Percentiles rank a stretch among this genome's conserved stretches.
phyloP scores from a whole-genome alignment of 805 yeast species.

The Pichia paraexigua region DNA sequence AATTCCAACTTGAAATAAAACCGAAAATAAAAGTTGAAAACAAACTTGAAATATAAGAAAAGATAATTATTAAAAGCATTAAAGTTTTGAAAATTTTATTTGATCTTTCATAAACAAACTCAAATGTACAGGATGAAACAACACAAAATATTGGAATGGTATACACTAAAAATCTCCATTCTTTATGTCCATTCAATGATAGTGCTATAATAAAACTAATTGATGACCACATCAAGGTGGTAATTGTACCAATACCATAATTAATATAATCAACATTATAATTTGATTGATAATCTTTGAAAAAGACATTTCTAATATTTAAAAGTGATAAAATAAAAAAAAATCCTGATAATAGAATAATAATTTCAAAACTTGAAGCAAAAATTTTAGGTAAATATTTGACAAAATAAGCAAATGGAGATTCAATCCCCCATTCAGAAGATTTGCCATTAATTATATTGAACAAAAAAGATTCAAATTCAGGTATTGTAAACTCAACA shows the following conservation, averaged over 20 bases:
- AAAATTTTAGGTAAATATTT: slow-evolving; percentile 42
- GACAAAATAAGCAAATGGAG: slow-evolving; percentile 59
- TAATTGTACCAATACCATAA: slow-evolving; percentile 27
- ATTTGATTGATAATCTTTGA: not conserved
- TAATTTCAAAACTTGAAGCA: slow-evolving; percentile 12
- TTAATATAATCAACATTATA: slow-evolving; percentile 17
- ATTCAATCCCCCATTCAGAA: slow-evolving; percentile 78
- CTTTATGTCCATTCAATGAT: slow-evolving; percentile 87
- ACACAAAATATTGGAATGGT: slow-evolving; percentile 57
- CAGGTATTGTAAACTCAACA: slow-evolving; percentile 47
- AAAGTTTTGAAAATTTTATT: not conserved
- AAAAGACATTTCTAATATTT: not conserved
- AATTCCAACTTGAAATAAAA: slow-evolving; percentile 61
- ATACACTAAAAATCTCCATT: slow-evolving; percentile 85
- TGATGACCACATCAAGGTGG: slow-evolving; percentile 43
- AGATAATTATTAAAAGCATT: slow-evolving; percentile 24
- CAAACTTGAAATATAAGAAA: slow-evolving; percentile 29
- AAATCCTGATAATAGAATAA: not conserved
- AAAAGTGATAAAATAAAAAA: slow-evolving; percentile 1
- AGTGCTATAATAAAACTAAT: slow-evolving; percentile 49
- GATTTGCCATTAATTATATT: slow-evolving; percentile 74
- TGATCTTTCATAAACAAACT: not conserved
- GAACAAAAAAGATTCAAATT: slow-evolving; percentile 59
- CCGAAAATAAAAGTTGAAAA: slow-evolving; percentile 43
- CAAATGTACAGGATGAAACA: slow-evolving; percentile 6